phyloP scores from a whole-genome alignment of 768 basidiomycete species.

The Pleurotus salmoneostramineus region DNA sequence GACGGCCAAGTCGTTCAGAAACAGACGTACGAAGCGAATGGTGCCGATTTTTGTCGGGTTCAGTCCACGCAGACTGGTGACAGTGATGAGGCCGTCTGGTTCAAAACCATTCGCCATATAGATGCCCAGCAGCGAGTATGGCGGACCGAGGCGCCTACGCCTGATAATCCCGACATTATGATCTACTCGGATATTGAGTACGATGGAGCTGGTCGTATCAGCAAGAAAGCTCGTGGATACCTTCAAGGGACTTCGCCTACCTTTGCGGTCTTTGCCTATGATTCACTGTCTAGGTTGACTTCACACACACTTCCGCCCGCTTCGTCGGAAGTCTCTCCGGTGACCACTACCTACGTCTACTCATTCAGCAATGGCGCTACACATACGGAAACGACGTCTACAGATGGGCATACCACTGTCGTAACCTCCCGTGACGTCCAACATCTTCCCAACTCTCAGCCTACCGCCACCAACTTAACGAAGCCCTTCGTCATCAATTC shows the following conservation, averaged over 20 bases:
- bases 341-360: neutral
- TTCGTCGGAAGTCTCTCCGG: neutral
- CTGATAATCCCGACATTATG: neutral
- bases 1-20: neutral
- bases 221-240: conserved; percentile 1
- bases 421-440: neutral
- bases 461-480: conserved; percentile 7
- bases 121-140: neutral
- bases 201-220: neutral
- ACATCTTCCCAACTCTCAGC: conserved; percentile 10
- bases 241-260: conserved; percentile 4
- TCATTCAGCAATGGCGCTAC: neutral
- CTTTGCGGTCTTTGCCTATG: conserved; percentile 6
- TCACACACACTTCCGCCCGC: conserved; percentile 6
- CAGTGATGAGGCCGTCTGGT: neutral
- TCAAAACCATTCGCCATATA: neutral
- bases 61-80: neutral
- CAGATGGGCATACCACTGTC: neutral
- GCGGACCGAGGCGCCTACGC: conserved; percentile 3
- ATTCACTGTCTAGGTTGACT: conserved; percentile 9
- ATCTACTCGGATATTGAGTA: conserved; percentile 6
- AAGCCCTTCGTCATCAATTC: conserved; percentile 9
- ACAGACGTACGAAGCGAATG: conserved; percentile 2
- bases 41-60: neutral
- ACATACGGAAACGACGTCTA: neutral